Base-by-base conservation (phyloP, 805 yeast genomes). In the Candida lessepsii region DNA sequence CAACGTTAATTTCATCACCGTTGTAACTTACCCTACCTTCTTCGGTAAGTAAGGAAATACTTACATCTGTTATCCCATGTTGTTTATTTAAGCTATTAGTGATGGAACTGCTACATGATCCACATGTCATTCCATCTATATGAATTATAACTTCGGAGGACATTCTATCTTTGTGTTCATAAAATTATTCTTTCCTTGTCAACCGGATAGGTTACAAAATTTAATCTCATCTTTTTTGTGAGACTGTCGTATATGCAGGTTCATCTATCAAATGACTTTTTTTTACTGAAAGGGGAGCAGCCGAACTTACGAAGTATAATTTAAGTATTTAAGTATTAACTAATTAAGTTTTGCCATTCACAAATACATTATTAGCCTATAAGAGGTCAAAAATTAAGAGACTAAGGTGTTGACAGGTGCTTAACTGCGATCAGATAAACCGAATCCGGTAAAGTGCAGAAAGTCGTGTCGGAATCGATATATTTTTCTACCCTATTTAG, bases 41-140 rank as follows among this genome's bases (percentile, higher is more conserved):
- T 47, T 84, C 89, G 0, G 95, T 86, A 5, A 86, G 63, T 18
- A 86, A 67, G 3, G 96, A 83, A 2, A 89, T 83, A 2, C 73
- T 67, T 1, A 73, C 86, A 3, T 60, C 50, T 1, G 52, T 35
- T 2, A 86, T 83, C 0, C 83, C 85, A 1, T 64, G 61, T 6
- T 78, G 40, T 1, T 54, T 53, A 37, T 65, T 58, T 15, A 86
- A 50, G 1, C 78, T 80, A n/a, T 63, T 58, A 1, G 81, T 74
- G 15, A 90, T 76, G 1, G 91, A 67, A 2, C 80, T 71, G 0
- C 83, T 73, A 58, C 97, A 90, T 1, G 93, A 76, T 2, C 90
- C 81, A 56, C 96, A 90, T 2, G 97, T 89, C 96, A 90, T 90
- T 2, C 96, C 97, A 11, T 39, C 13, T 9, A 48, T 45, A 15